Evolutionary conservation across 208 protist species (phyloP), one percentile per base, ranked within the genome.

Genomic region (Acanthamoeba lenticulata): DNA sequence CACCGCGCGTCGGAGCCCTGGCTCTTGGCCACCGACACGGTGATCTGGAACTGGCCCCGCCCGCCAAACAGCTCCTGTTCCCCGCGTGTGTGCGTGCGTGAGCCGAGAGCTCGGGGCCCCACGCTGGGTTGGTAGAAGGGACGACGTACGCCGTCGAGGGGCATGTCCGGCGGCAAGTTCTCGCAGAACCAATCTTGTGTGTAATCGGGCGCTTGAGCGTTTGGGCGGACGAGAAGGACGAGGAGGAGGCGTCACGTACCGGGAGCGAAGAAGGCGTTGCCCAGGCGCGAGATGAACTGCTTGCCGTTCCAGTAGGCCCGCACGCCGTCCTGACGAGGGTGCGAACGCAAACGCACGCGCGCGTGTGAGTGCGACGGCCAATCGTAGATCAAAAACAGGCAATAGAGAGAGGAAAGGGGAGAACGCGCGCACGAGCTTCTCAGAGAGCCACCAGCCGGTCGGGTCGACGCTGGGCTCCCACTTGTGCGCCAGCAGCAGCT

Each of bases 271-370:
- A 97, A 97, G 36, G 21, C 38, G 29, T 97, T 97, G n/a, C 96
- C 96, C 9, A 94, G 52, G n/a, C 96, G 93, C 32, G 96, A 97
- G 29, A 97, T 57, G 38, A 97, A 97, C 24, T 88, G 9, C 19
- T 65, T 62, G 36, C 96, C 96, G 89, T 97, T 90, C 96, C 96
- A 97, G 81, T 96, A 97, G 5, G 96, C 96, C 19, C 96, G 89
- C 15, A 97, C 95, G 38, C 96, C 96, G 36, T 97, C 96, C 32
- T 86, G 32, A 17, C 55, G 45, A 19, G 1, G 27, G 15, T 3
- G 69, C 17, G 0, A 81, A 24, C 69, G n/a, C 27, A 36, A 21
- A 19, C 38, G 15, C 21, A 77, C 67, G 32, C 67, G 27, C 11
- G 21, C 21, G 67, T 36, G 67, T 36, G 34, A 77, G 38, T 77